Conservation (phyloP, 2,329 filamentous ascomycete genomes). For the Colletotrichum tabaci region DNA sequence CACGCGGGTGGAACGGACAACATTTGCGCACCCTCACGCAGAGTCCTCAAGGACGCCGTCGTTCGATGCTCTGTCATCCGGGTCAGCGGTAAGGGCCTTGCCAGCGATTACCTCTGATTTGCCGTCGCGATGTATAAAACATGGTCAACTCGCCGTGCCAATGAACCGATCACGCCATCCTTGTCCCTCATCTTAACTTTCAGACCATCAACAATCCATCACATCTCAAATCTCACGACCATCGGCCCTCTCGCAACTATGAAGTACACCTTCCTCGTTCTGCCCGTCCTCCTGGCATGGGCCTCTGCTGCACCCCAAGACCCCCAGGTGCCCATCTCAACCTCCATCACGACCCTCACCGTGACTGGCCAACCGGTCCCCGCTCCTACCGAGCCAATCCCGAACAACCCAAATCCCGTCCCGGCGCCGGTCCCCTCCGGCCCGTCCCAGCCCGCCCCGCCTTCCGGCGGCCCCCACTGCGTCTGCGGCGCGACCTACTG, state of each 20-base stretch:
- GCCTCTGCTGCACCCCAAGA: slow-evolving; percentile 31
- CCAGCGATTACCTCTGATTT: neutral
- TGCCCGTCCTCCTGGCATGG: slow-evolving; percentile 26
- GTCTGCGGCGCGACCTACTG: slow-evolving; percentile 61
- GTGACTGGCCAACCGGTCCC: slow-evolving; percentile 20
- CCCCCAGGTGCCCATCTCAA: slow-evolving; percentile 21
- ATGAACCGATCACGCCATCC: slow-evolving; percentile 19
- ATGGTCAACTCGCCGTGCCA: neutral
- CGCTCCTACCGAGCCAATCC: slow-evolving; percentile 23
- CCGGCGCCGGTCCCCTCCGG: slow-evolving; percentile 12
- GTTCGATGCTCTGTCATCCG: neutral
- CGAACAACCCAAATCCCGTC: slow-evolving; percentile 22
- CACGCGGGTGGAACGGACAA: slow-evolving; percentile 36
- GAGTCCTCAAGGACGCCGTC: neutral
- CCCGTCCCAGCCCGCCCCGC: slow-evolving; percentile 35
- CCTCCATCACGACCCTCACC: slow-evolving; percentile 33
- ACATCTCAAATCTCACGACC: neutral
- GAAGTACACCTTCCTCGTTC: slow-evolving; percentile 24
- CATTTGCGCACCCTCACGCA: slow-evolving; percentile 11
- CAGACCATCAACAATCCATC: slow-evolving; percentile 1
- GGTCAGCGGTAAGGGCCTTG: too few species aligned
- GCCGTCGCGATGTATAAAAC: slow-evolving; percentile 27
- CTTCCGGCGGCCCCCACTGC: slow-evolving; percentile 51
- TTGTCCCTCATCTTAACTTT: slow-evolving; percentile 4
- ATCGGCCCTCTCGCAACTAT: neutral